Percentiles rank a stretch among this genome's conserved stretches.
phyloP scores from a whole-genome alignment of 2,329 filamentous ascomycete genomes.

The Laburnicola sp. region DNA sequence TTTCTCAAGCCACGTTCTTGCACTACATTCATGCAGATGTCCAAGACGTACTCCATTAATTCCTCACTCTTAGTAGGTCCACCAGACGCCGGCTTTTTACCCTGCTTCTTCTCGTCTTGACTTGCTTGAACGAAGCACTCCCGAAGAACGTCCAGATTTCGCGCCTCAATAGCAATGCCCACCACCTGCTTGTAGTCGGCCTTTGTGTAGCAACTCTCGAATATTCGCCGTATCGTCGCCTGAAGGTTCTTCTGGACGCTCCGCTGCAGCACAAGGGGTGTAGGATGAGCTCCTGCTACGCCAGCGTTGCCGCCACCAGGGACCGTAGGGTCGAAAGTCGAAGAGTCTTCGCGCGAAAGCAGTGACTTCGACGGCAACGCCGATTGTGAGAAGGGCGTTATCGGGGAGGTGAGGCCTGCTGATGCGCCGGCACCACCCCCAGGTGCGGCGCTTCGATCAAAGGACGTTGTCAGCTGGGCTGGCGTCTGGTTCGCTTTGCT shows the following conservation, averaged over 20 bases:
- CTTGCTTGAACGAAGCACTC: constrained; percentile 87
- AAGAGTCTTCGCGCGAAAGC: constrained; percentile 76
- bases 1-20: constrained; percentile 86
- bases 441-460: constrained; percentile 62
- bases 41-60: constrained; percentile 92
- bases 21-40: constrained; percentile 97
- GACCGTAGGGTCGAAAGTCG: constrained; percentile 60
- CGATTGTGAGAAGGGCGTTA: constrained; percentile 93
- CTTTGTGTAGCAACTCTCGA: constrained; percentile 83
- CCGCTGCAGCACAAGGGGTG: constrained; percentile 68
- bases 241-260: constrained; percentile 80
- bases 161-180: constrained; percentile 92
- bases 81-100: constrained; percentile 60
- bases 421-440: constrained; percentile 66
- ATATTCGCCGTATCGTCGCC: constrained; percentile 81
- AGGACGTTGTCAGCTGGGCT: constrained; percentile 78
- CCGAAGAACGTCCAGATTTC: constrained; percentile 84
- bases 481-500: constrained; percentile 56
- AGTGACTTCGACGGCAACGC: constrained; percentile 92
- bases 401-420: constrained; percentile 76
- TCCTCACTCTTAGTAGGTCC: constrained; percentile 73
- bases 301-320: constrained; percentile 61
- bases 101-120: constrained; percentile 73
- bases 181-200: constrained; percentile 94
- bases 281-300: constrained; percentile 57